A percentile compares a stretch with the other conserved stretches of the same genome.
These are phyloP conservation scores for Prunus persica DNA, from an alignment of 306 rosid genomes.

Conservation along the genomic window Prunus_persica_NCBIv2 NC_034016.1:21769501-21770000, in stretches of 20 bases:
- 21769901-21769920: not conserved
- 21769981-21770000: not conserved
- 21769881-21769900: not conserved
- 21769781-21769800: not conserved
- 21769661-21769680: constrained; percentile 17
- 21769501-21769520: constrained; percentile 76
- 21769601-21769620: constrained; percentile 80
- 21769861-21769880: not conserved
- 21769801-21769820: not conserved
- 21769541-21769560: constrained; percentile 60
- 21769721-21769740: not conserved
- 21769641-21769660: constrained; percentile 45
- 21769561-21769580: constrained; percentile 61
- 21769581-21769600: constrained; percentile 87
- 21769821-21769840: not conserved
- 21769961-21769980: not conserved
- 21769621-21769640: constrained; percentile 58
- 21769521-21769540: constrained; percentile 71
- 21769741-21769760: not conserved
- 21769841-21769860: not conserved
- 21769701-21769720: not conserved
- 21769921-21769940: not conserved
- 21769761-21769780: not conserved
- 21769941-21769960: not conserved
- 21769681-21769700: not conserved